Evolutionary conservation across 2,329 filamentous ascomycete species (phyloP).

Genomic region (Bipolaris bicolor): DNA sequence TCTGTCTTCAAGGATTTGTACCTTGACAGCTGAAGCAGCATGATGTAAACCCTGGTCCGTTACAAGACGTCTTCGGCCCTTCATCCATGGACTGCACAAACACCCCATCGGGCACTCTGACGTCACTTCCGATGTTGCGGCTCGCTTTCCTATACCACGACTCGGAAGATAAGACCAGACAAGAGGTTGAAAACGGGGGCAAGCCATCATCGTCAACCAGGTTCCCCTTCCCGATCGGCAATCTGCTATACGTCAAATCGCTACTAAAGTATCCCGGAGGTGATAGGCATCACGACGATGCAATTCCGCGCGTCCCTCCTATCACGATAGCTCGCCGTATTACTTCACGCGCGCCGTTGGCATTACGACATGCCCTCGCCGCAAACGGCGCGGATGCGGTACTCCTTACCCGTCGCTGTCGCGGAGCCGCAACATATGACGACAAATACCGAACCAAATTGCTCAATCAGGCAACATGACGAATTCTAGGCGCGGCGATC

Average conservation of each 20-base stretch:
- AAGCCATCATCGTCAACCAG: background rate
- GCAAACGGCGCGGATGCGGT: background rate
- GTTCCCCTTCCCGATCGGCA: background rate
- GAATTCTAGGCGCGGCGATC: background rate
- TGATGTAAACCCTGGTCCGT: conserved; percentile 6
- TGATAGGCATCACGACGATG: background rate
- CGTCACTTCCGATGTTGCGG: conserved; percentile 5
- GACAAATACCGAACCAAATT: background rate
- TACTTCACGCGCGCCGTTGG: background rate
- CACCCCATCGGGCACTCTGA: conserved; percentile 7
- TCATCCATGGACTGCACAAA: conserved; percentile 13
- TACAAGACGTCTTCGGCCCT: conserved; percentile 11
- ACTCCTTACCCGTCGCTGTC: background rate
- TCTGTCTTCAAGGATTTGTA: background rate
- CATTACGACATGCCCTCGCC: background rate
- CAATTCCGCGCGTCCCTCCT: background rate
- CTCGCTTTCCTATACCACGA: conserved; percentile 1
- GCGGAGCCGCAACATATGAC: conserved; percentile 2
- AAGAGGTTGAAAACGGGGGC: background rate
- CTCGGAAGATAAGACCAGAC: background rate
- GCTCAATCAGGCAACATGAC: background rate
- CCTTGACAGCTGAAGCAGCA: conserved; percentile 5
- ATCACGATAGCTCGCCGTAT: background rate
- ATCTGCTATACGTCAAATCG: background rate
- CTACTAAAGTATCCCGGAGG: background rate